Base-by-base conservation (phyloP, 129 eudicot species). In the Glebionis coronaria region DNA sequence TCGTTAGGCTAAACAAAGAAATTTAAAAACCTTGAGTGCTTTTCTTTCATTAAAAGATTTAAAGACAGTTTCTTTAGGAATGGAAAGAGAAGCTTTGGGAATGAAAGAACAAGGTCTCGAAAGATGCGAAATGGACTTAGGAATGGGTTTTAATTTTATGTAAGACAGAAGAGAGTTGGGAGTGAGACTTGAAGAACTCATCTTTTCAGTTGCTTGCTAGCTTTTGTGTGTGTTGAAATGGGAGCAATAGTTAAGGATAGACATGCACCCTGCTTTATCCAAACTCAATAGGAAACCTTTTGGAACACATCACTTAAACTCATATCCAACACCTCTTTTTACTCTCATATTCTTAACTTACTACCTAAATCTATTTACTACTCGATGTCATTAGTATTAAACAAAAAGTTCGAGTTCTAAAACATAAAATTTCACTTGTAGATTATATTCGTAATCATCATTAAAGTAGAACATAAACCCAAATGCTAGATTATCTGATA, bases 1-100 rank as follows among this genome's bases (percentile, higher is more conserved):
- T n/a, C n/a, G n/a, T n/a, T n/a, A n/a, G n/a, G n/a, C n/a, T n/a
- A n/a, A n/a, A n/a, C n/a, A n/a, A n/a, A n/a, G n/a, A n/a, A n/a
- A n/a, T n/a, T n/a, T n/a, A 15, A 2, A 40, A 38, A 90, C 98
- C 90, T 92, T 92, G 72, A 92, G 88, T 60, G 98, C 98, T 79
- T 70, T 80, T 78, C 72, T 74, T 66, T 88, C 81, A 65, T 80
- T 87, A 68, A 92, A 92, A 21, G 84, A 84, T 38, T 80, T 78
- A 76, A 92, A 79, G 20, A 92, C 87, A 45, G 78, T 61, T 69
- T 92, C 87, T 82, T 82, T 92, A 55, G 95, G 84, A 45, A 85
- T 82, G 73, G 40, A 35, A 35, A 35, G 40, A 35, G 77, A 63
- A 73, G 98, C 95, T 76, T 70, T 91, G 35, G 84, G 80, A 55